Conservation (phyloP, 768 basidiomycete genomes). For the Tulasnella sp. region DNA sequence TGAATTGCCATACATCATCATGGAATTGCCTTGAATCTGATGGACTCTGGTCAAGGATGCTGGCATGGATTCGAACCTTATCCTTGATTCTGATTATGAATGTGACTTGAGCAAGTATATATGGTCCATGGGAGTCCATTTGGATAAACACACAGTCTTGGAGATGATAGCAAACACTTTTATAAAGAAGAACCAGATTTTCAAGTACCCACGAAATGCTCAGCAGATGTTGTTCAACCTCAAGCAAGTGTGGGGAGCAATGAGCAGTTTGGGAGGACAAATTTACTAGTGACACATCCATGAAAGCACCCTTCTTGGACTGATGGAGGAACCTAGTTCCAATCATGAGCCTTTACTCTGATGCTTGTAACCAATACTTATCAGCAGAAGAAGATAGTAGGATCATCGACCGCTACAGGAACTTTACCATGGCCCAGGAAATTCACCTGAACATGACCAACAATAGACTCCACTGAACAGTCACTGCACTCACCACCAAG, state of each 20-base stretch:
- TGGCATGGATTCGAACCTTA: not conserved
- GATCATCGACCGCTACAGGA: conserved; percentile 41
- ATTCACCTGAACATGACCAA: conserved; percentile 56
- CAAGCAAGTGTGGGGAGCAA: not conserved
- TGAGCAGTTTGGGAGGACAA: conserved; percentile 45
- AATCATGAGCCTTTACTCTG: not conserved
- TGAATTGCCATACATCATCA: conserved; percentile 18
- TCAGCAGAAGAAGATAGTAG: conserved; percentile 62
- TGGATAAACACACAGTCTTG: conserved; percentile 64
- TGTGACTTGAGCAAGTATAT: conserved; percentile 59
- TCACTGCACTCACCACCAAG: conserved; percentile 58
- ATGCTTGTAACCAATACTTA: conserved; percentile 40
- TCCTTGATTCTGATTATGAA: conserved; percentile 41
- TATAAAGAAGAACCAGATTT: conserved; percentile 52
- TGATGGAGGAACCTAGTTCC: conserved; percentile 47
- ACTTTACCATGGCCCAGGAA: conserved; percentile 40
- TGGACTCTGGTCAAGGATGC: not conserved
- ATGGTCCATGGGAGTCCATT: conserved; percentile 51
- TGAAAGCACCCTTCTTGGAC: conserved; percentile 53
- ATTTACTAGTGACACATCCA: conserved; percentile 35
- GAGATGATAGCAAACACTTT: conserved; percentile 57
- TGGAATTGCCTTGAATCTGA: not conserved
- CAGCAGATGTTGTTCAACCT: conserved; percentile 43
- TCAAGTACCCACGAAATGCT: conserved; percentile 43
- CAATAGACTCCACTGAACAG: conserved; percentile 48